Evolutionary conservation across 805 yeast genomes (phyloP), one percentile per base, ranked within the genome.

Genomic region (Teunomyces cretensis): DNA sequence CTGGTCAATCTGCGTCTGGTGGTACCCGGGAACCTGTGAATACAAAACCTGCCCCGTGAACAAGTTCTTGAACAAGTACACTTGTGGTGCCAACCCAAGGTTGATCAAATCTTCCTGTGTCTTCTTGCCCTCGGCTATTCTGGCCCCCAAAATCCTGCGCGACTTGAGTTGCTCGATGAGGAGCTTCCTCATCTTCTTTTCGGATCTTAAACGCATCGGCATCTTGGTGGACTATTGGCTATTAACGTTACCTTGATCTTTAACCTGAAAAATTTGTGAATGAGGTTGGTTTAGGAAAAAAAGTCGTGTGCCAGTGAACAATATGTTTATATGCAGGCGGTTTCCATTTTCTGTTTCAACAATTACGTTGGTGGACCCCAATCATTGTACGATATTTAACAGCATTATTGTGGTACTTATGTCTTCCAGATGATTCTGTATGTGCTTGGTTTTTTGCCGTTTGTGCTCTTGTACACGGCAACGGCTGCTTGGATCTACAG

Each of bases 1-100:
- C 50, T 69, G 74, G 48, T 82, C 79, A 49, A 88, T 81, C 62
- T 86, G 86, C 33, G 74, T 67, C 53, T 68, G 76, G 50, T 77
- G 79, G 68, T 50, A 77, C 43, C 69, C 83, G 32, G 96, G 94
- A 9, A 86, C 78, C 67, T 91, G 97, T 5, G 96, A 83, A 64
- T 89, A 91, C 9, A 88, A 66, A 14, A 90, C 95, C 71, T 91
- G 97, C 4, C 97, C 97, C 33, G 86, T 76, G 68, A 88, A 94
- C 40, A 88, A 66, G 71, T 91, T 90, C 61, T 94, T 80, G 73
- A 87, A 92, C 35, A 89, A 67, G 60, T 77, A 88, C 9, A 91
- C 86, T 58, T 86, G 91, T 8, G 97, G 96, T 2, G 88, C 95
- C 63, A 80, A 79, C 8, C 80, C 79, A 52, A 85, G 79, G 45